phyloP scores from a whole-genome alignment of 106 monocot genomes.

The Cymbidium sinense region DNA sequence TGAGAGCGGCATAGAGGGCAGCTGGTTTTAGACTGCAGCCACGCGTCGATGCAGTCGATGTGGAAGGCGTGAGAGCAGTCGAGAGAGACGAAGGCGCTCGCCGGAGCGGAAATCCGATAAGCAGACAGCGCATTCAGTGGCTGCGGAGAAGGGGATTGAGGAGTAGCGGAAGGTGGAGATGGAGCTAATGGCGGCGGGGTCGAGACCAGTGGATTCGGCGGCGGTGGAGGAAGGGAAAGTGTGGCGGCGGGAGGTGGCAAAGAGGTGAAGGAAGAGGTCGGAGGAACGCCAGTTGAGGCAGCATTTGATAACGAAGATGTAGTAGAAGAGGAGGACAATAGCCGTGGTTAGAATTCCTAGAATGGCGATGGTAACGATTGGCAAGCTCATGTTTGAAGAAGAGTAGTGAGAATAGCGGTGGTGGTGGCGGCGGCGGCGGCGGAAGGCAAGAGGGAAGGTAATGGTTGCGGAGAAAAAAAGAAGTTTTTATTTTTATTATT shows the following conservation, averaged over 20 bases:
- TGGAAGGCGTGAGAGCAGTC: constrained; percentile 23
- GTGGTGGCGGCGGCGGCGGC: not conserved
- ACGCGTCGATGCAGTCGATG: constrained; percentile 23
- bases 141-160: not conserved
- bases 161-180: constrained; percentile 28
- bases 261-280: constrained; percentile 9
- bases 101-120: constrained; percentile 9
- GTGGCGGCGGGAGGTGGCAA: not conserved
- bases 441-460: not conserved
- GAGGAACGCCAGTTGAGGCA: constrained; percentile 15
- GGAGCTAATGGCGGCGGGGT: constrained; percentile 14
- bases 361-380: constrained; percentile 18
- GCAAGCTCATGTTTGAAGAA: constrained; percentile 16
- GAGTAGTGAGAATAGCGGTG: constrained; percentile 1
- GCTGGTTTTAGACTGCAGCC: constrained; percentile 13
- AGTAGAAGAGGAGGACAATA: constrained; percentile 32
- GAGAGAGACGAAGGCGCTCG: constrained; percentile 15
- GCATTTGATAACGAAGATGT: constrained; percentile 34
- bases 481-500: not conserved
- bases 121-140: constrained; percentile 20
- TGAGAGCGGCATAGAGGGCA: constrained; percentile 21
- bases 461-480: not conserved
- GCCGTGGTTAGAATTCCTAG: constrained; percentile 27
- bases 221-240: not conserved
- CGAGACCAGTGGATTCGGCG: constrained; percentile 13